Evolutionary conservation across 2,329 filamentous ascomycete species (phyloP).

Genomic region (Zasmidium citrigriseum): DNA sequence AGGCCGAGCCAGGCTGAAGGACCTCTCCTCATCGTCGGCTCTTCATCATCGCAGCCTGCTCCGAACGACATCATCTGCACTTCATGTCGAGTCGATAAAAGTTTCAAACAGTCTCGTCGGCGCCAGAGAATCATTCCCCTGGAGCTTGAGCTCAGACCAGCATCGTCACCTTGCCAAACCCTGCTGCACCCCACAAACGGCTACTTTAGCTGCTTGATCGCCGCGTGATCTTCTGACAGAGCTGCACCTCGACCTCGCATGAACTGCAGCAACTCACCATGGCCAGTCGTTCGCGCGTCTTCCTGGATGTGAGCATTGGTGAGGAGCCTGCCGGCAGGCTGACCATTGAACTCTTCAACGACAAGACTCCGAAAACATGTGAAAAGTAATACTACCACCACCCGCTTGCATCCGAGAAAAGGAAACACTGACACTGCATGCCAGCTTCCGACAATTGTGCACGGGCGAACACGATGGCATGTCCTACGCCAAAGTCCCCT

Average conservation of each 20-base stretch:
- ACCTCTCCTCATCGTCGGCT: not conserved
- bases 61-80: no score
- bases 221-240: not conserved
- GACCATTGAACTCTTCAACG: conserved; percentile 48
- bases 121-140: no score
- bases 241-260: not conserved
- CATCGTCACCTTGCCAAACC: not conserved
- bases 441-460: conserved; percentile 48
- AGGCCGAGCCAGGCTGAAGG: not conserved
- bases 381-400: conserved; percentile 40
- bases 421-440: conserved; percentile 17
- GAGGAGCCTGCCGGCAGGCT: conserved; percentile 44
- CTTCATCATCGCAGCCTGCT: not conserved
- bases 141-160: not conserved
- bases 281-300: conserved; percentile 40
- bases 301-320: conserved; percentile 45
- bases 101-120: no score
- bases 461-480: conserved; percentile 40
- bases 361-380: conserved; percentile 47
- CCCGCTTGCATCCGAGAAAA: not conserved
- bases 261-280: conserved; percentile 1
- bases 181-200: not conserved
- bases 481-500: conserved; percentile 40
- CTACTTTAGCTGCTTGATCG: not conserved
- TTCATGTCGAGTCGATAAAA: no score